Base-by-base conservation (phyloP, 108 stramenopile species). In the Hondaea fermentalgiana region DNA sequence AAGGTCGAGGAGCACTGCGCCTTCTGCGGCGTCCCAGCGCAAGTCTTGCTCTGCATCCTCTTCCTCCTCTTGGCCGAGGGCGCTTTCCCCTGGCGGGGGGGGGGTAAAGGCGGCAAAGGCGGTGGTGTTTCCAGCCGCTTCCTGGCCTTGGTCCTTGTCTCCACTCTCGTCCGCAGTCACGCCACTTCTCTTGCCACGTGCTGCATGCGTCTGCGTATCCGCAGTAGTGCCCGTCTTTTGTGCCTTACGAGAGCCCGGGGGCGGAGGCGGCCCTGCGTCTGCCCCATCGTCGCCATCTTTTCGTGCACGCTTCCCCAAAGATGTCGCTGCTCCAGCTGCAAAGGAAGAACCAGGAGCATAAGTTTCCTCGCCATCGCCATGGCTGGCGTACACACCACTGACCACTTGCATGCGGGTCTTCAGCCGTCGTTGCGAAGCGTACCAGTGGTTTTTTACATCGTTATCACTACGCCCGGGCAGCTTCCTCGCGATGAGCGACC, bases 401-500 rank as follows among this genome's bases (percentile, higher is more conserved):
- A 69, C 64, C 8, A 69, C 8, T 42, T 69, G 64, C 64, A 69
- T 69, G 42, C 64, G 64, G 6, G 64, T 69, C 64, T 69, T 69
- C 0, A 69, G 64, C 8, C 64, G 64, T 8, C 64, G 64, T 23
- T 69, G 64, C 64, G 64, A 69, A 45, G 91, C 91, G 90, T 92
- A 91, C 47, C 89, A 92, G 29, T 91, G 90, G 76, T 92, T 92
- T 88, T 92, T 92, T 60, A 92, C 91, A 25, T 91, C 91, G 64
- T 92, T 92, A 1, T 92, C 91, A 19, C 91, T 90, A 72, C 90
- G 90, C 4, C 92, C 92, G 0, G 92, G 92, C 87, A 93, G 87
- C 10, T 60, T 69, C 88, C 91, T 93, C 25, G 92, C 92, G 17
- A 93, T 93, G 44, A 92, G 90, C 4, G 92, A 92, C 92, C 92